Base-by-base conservation (phyloP, 2,329 filamentous ascomycete genomes). In the Grosmannia serpens region DNA sequence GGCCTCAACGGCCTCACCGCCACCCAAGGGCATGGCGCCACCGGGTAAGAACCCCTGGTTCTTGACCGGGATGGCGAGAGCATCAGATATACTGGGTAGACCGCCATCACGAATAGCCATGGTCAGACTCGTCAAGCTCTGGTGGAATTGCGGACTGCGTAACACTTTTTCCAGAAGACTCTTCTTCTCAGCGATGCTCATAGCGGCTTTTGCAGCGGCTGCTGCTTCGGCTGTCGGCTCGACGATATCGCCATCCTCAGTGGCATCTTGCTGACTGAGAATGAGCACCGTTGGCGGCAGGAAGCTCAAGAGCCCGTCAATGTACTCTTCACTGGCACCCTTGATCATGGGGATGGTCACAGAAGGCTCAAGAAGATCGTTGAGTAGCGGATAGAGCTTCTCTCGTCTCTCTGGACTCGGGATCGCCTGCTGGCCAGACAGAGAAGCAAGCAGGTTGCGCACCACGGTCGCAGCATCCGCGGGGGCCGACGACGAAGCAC, bases 31-130 rank as follows among this genome's bases (percentile, higher is more conserved):
- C 75, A 96, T 62, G 85, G 55, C 83, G 7, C 89, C 86, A 58
- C 88, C 85, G 62, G 80, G 80, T 67, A 95, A 80, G 63, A 88
- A 87, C 4, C 92, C 92, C n/a, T 87, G 87, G 68, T 96, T 90
- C 67, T 87, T 81, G 24, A 99, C 83, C 64, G 84, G 83, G 60
- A 97, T 82, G 8, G 85, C 82, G 46, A 99, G 75, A 4, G 91
- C 92, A 66, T 95, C 91, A 8, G 90, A 87, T 63, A 99, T 87
- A 65, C 86, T 95, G 5, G 92, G 91, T 59, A 99, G 73, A 0
- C 92, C 94, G 15, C 94, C 94, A 65, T 97, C 92, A 59, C 91
- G 80, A 58, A 99, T 76, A 15, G 94, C 94, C 71, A 91, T 84
- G 0, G 91, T 96, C 65, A 99, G 74, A 68, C 88, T 94, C 0